Evolutionary conservation across 805 yeast genomes (phyloP).

Genomic region (Starmera dryadoides): DNA sequence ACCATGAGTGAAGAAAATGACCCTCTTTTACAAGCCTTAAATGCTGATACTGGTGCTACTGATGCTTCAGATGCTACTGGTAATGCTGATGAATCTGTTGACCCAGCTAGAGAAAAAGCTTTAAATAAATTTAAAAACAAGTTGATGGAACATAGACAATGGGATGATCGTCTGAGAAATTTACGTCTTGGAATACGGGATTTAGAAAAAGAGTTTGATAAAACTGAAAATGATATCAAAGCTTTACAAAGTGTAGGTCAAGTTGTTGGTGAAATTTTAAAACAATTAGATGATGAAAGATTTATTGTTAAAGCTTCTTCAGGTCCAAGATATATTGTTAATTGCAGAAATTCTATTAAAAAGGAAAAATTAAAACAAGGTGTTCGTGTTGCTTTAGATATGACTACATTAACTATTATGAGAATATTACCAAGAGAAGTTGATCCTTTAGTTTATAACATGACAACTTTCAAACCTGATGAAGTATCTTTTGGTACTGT

Average conservation of each 20-base stretch:
- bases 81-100: slow-evolving; percentile 32
- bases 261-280: slow-evolving; percentile 92
- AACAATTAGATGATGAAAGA: slow-evolving; percentile 90
- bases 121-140: slow-evolving; percentile 74
- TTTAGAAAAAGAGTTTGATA: slow-evolving; percentile 75
- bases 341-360: slow-evolving; percentile 90
- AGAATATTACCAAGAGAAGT: slow-evolving; percentile 95
- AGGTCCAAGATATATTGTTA: slow-evolving; percentile 97
- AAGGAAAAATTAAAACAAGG: slow-evolving; percentile 83
- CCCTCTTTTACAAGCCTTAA: slow-evolving; percentile 67
- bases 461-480: slow-evolving; percentile 98
- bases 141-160: slow-evolving; percentile 85
- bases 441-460: slow-evolving; percentile 94
- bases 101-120: slow-evolving; percentile 73
- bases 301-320: slow-evolving; percentile 94
- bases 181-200: slow-evolving; percentile 78
- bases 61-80: slow-evolving; percentile 17
- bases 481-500: slow-evolving; percentile 90
- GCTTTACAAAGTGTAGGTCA: slow-evolving; percentile 97
- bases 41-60: slow-evolving; percentile 7
- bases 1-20: slow-evolving; percentile 67
- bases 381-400: slow-evolving; percentile 92
- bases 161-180: slow-evolving; percentile 87
- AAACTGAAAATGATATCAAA: slow-evolving; percentile 94
- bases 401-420: slow-evolving; percentile 97